Percentiles rank a stretch among this genome's conserved stretches.
Evolutionary conservation across 2,329 filamentous ascomycete genomes (phyloP).

Genomic region (Pseudopithomyces chartarum): DNA sequence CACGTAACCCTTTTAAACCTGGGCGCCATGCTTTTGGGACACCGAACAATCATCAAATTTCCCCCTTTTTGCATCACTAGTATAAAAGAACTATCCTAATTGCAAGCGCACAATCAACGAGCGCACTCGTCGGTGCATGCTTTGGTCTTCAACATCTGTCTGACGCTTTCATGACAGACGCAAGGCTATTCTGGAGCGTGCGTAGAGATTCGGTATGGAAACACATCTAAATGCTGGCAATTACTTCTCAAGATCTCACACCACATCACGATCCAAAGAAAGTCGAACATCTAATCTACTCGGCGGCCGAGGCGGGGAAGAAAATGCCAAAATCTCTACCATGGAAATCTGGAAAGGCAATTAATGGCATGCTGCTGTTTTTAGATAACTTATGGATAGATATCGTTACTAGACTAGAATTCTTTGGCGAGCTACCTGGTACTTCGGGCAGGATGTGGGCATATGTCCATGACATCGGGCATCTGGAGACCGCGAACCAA

Average conservation of each 20-base stretch:
- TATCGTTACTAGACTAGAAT: slow-evolving; percentile 1
- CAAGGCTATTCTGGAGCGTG: slow-evolving; percentile 7
- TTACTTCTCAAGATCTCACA: slow-evolving; percentile 7
- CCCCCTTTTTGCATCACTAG: not conserved
- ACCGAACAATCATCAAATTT: not conserved
- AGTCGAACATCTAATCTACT: slow-evolving; percentile 3
- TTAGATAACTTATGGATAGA: slow-evolving; percentile 8
- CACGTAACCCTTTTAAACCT: not conserved
- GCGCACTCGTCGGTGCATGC: slow-evolving; percentile 8
- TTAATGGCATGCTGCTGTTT: slow-evolving; percentile 9
- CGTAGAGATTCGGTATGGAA: slow-evolving; percentile 10
- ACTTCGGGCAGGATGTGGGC: slow-evolving; percentile 8
- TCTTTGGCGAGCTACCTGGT: slow-evolving; percentile 2
- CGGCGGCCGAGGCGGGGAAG: slow-evolving; percentile 5
- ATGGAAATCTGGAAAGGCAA: slow-evolving; percentile 15
- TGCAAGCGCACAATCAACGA: slow-evolving; percentile 1
- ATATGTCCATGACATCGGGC: not conserved
- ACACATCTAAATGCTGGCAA: slow-evolving; percentile 2
- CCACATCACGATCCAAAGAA: slow-evolving; percentile 2
- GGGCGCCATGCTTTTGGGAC: not conserved
- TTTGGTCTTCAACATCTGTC: slow-evolving; percentile 10
- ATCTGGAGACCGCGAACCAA: slow-evolving; percentile 4
- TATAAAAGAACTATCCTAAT: slow-evolving; percentile 7
- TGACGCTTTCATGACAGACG: slow-evolving; percentile 11
- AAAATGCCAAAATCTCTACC: slow-evolving; percentile 12